Conservation (phyloP, 1,139 yeast species). For the Tardiomyces depauwii region DNA sequence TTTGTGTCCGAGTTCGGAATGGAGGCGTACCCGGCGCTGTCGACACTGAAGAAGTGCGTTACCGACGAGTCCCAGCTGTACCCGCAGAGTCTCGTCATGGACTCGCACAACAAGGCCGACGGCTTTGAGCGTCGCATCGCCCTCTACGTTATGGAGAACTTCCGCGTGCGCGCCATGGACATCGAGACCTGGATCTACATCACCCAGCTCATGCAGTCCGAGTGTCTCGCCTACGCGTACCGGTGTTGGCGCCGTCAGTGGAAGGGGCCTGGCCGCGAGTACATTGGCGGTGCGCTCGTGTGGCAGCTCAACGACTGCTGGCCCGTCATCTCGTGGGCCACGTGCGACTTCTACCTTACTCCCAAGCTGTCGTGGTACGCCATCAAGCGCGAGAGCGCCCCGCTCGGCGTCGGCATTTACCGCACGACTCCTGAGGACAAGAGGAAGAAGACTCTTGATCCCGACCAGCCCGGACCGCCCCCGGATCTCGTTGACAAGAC, state of each 20-base stretch:
- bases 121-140: constrained; percentile 38
- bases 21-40: constrained; percentile 29
- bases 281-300: constrained; percentile 34
- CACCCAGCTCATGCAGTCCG: constrained; percentile 41
- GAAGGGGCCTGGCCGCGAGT: constrained; percentile 28
- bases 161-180: constrained; percentile 25
- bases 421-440: constrained; percentile 18
- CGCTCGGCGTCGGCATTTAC: constrained; percentile 29
- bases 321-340: constrained; percentile 40
- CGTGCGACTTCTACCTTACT: constrained; percentile 30
- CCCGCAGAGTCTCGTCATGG: constrained; percentile 31
- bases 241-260: constrained; percentile 38
- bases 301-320: constrained; percentile 46
- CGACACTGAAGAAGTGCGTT: constrained; percentile 25
- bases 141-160: constrained; percentile 34
- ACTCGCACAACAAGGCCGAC: constrained; percentile 32
- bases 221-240: constrained; percentile 37
- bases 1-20: constrained; percentile 39
- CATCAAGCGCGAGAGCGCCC: constrained; percentile 33
- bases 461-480: not conserved
- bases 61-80: constrained; percentile 26
- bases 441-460: constrained; percentile 3
- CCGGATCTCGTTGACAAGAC: constrained; percentile 2
- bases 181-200: constrained; percentile 35
- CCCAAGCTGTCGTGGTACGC: constrained; percentile 38